phyloP scores from a whole-genome alignment of 2,329 filamentous ascomycete genomes.

The Meredithiella fracta region DNA sequence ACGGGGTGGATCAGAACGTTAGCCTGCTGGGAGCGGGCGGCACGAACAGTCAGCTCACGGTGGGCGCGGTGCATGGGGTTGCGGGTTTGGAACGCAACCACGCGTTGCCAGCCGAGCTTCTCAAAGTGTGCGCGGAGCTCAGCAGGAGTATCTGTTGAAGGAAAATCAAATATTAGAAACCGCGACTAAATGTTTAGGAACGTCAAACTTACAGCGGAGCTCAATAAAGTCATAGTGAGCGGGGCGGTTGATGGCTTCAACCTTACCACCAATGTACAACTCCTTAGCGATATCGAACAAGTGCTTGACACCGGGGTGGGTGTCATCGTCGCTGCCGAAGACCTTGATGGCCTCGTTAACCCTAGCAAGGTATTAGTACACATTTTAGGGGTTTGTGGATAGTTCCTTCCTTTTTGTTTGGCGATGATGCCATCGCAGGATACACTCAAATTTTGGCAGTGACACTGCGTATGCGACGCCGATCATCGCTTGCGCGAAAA shows the following conservation, averaged over 20 bases:
- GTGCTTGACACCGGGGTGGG: constrained; percentile 85
- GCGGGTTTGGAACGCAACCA: constrained; percentile 97
- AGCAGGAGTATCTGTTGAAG: constrained; percentile 58
- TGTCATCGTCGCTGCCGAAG: constrained; percentile 78
- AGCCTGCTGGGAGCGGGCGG: constrained; percentile 85
- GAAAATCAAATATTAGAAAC: constrained; percentile 13
- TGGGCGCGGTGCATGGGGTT: constrained; percentile 99
- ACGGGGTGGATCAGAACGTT: constrained; percentile 99
- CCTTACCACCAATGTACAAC: constrained; percentile 88
- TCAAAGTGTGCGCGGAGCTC: constrained; percentile 95
- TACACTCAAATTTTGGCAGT: constrained; percentile 8
- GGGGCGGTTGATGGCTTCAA: constrained; percentile 85
- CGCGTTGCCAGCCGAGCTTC: constrained; percentile 95
- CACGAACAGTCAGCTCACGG: constrained; percentile 91
- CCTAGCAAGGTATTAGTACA: constrained; percentile 29
- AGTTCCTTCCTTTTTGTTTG: constrained; percentile 2
- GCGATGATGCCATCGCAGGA: constrained; percentile 14
- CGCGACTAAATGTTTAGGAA: background rate
- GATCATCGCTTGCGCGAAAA: background rate
- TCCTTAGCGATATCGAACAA: constrained; percentile 67
- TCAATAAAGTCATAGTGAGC: constrained; percentile 99
- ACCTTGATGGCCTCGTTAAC: constrained; percentile 80
- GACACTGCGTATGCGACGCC: constrained; percentile 3
- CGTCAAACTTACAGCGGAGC: constrained; percentile 57
- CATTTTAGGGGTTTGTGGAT: constrained; percentile 1